Conservation (phyloP, 345 rosid genomes). For the Balakata baccata region DNA sequence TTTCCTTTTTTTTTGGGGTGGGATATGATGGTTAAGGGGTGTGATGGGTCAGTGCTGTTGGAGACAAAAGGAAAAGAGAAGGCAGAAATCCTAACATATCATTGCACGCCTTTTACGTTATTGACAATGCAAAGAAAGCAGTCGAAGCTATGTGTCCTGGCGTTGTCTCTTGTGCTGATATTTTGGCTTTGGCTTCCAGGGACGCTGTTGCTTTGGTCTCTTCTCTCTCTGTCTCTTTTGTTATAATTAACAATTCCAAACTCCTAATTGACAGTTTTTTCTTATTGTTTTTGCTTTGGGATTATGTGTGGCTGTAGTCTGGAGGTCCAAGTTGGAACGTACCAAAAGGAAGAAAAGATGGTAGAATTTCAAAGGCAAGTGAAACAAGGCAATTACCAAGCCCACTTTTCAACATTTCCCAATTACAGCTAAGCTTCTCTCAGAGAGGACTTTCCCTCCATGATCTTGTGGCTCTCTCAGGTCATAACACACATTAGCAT, state of each 20-base stretch:
- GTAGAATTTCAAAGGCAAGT: constrained; percentile 69
- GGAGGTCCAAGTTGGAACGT: constrained; percentile 90
- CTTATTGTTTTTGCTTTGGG: too few species aligned
- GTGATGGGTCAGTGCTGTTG: constrained; percentile 81
- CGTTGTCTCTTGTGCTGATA: constrained; percentile 85
- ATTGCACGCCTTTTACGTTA: constrained; percentile 78
- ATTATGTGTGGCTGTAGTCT: constrained; percentile 39
- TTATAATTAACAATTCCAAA: too few species aligned
- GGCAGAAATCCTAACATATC: constrained; percentile 86
- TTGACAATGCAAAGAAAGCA: constrained; percentile 73
- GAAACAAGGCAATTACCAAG: constrained; percentile 79
- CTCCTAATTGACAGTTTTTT: too few species aligned
- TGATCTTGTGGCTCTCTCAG: constrained; percentile 80
- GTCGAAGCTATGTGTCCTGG: constrained; percentile 75
- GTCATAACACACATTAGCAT: constrained; percentile 24
- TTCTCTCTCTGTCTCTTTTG: background rate
- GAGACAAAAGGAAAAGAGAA: constrained; percentile 56
- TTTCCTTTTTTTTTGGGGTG: too few species aligned
- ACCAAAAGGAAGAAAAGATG: constrained; percentile 86
- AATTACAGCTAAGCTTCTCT: constrained; percentile 66
- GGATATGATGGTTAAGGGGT: constrained; percentile 47
- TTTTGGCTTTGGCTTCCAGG: constrained; percentile 77
- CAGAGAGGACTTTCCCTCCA: constrained; percentile 67
- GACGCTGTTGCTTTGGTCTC: constrained; percentile 74
- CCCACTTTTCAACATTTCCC: constrained; percentile 71